Percentiles rank a stretch among this genome's conserved stretches.
Evolutionary conservation across 441 rosid species (phyloP).

Genomic region (Bruguiera hainesii): DNA sequence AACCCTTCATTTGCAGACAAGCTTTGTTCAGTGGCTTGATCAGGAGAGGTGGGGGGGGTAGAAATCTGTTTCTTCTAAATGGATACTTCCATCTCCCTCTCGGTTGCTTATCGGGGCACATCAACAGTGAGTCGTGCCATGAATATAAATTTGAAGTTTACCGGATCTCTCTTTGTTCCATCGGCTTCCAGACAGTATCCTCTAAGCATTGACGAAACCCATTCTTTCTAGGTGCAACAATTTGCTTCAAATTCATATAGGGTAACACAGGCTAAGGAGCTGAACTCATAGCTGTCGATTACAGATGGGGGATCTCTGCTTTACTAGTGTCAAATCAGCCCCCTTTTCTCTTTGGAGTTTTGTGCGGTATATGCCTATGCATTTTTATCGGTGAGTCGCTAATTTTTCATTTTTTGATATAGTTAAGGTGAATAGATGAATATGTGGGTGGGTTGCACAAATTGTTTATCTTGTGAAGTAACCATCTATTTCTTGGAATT

Average conservation of each 20-base stretch:
- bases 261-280: constrained; percentile 9
- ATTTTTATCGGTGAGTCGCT: no score
- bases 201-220: neutral
- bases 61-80: constrained; percentile 10
- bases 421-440: no score
- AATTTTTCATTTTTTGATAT: no score
- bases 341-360: no score
- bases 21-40: constrained; percentile 77
- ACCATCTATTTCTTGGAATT: no score
- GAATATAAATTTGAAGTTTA: constrained; percentile 5
- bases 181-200: neutral
- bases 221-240: constrained; percentile 27
- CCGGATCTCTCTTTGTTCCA: neutral
- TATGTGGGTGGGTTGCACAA: no score
- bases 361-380: no score
- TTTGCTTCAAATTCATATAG: constrained; percentile 14
- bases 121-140: neutral
- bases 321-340: no score
- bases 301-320: no score
- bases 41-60: neutral
- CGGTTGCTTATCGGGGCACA: neutral
- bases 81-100: neutral
- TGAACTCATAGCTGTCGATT: no score
- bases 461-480: no score
- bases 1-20: constrained; percentile 57